Conservation (phyloP, 2,329 filamentous ascomycete species). For the Pseudocercospora crystallina region DNA sequence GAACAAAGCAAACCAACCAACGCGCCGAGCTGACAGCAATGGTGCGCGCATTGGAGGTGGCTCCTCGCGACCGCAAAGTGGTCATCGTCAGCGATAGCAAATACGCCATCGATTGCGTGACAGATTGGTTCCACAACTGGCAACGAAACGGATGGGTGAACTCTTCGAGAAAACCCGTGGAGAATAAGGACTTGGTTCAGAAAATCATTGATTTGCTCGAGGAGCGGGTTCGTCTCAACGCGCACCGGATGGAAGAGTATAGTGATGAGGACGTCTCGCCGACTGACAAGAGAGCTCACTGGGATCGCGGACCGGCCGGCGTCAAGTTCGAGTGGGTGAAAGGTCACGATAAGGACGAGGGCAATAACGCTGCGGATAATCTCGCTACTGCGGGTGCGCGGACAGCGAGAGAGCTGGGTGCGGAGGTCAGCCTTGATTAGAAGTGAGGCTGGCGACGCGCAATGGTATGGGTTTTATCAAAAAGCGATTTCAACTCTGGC, state of each 20-base stretch:
- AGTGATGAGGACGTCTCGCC: constrained; percentile 12
- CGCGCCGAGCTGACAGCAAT: constrained; percentile 93
- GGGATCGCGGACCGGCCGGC: constrained; percentile 35
- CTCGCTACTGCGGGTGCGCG: constrained; percentile 70
- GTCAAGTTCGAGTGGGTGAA: constrained; percentile 81
- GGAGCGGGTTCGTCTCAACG: constrained; percentile 44
- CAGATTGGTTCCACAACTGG: constrained; percentile 80
- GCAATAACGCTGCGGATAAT: constrained; percentile 78
- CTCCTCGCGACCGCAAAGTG: constrained; percentile 65
- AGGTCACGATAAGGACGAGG: constrained; percentile 70
- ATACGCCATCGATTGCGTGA: constrained; percentile 88
- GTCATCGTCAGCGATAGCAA: constrained; percentile 85
- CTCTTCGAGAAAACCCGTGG: constrained; percentile 67
- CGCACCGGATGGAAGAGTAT: constrained; percentile 25
- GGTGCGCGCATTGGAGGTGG: constrained; percentile 75
- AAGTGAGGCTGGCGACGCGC: too few relatives aligned
- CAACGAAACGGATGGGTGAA: constrained; percentile 74
- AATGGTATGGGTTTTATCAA: too few relatives aligned
- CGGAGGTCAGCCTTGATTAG: constrained; percentile 6
- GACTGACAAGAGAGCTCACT: constrained; percentile 27
- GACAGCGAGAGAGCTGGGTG: constrained; percentile 33
- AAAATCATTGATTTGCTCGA: constrained; percentile 70
- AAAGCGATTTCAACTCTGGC: too few relatives aligned
- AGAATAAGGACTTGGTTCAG: constrained; percentile 83
- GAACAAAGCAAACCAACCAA: constrained; percentile 83